Percentiles rank a stretch among this genome's conserved stretches.
Evolutionary conservation across 805 yeast species (phyloP).

Genomic region (Hyphopichia homilentoma): DNA sequence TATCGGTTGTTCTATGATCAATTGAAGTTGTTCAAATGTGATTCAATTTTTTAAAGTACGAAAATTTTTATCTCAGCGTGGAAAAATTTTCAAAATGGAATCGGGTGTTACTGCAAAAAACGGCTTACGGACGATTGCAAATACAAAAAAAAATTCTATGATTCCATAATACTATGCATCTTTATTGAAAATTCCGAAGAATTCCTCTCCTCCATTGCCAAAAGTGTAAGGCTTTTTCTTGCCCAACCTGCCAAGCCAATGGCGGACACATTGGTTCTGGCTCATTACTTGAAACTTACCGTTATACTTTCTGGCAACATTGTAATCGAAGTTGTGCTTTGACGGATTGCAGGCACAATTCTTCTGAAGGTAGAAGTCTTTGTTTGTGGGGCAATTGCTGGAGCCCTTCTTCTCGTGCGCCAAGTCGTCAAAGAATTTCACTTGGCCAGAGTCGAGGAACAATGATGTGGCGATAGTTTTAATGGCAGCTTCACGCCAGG

Average conservation of each 20-base stretch:
- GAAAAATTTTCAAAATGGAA: background rate
- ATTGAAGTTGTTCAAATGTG: background rate
- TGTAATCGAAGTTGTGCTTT: constrained; percentile 1
- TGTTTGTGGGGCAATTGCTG: constrained; percentile 11
- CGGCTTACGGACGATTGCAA: no score
- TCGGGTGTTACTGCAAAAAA: no score
- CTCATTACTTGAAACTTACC: constrained; percentile 2
- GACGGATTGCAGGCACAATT: constrained; percentile 9
- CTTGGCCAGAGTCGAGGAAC: constrained; percentile 6
- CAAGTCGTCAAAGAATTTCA: constrained; percentile 11
- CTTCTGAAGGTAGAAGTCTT: constrained; percentile 5
- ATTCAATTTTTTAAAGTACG: background rate
- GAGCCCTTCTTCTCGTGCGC: constrained; percentile 8
- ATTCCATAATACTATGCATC: no score
- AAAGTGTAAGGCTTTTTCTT: constrained; percentile 2
- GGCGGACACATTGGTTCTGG: constrained; percentile 3
- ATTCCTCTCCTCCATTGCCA: background rate
- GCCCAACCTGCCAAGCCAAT: constrained; percentile 3
- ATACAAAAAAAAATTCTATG: no score
- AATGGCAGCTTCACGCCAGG: constrained; percentile 11
- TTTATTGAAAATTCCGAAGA: background rate
- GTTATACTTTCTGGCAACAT: background rate
- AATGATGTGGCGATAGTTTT: constrained; percentile 12
- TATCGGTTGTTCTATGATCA: constrained; percentile 1
- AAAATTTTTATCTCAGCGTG: background rate